phyloP scores from a whole-genome alignment of 176 grass and related monocot species.

The Musa schizocarpa region DNA sequence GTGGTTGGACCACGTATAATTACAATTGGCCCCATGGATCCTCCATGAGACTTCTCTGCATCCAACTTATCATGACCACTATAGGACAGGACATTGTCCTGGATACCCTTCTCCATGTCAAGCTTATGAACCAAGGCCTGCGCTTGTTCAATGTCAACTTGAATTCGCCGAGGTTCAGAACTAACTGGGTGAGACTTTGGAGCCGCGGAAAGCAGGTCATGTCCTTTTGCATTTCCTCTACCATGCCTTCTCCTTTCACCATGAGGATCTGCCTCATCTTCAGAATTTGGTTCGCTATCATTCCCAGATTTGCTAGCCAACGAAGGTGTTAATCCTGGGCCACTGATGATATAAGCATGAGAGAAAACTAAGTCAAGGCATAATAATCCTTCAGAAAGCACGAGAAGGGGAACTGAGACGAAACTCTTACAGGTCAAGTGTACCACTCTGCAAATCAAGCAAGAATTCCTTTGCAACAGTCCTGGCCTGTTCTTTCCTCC shows the following conservation, averaged over 20 bases:
- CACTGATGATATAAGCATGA: constrained; percentile 54
- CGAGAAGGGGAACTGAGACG: not conserved
- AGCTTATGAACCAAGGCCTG: constrained; percentile 63
- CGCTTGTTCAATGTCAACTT: constrained; percentile 74
- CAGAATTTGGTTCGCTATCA: constrained; percentile 73
- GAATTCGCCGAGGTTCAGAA: constrained; percentile 63
- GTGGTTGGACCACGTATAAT: constrained; percentile 89
- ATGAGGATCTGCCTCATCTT: constrained; percentile 61
- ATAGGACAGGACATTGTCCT: constrained; percentile 58
- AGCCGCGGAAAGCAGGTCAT: constrained; percentile 49
- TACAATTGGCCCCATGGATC: constrained; percentile 91
- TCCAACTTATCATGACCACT: constrained; percentile 57
- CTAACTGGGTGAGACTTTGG: constrained; percentile 66
- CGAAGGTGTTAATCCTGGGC: constrained; percentile 48
- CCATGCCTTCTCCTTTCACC: constrained; percentile 72
- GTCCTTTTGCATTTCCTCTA: constrained; percentile 56
- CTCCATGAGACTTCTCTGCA: constrained; percentile 71
- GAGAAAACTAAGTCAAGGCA: not conserved
- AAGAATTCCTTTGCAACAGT: constrained; percentile 59
- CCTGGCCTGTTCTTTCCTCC: constrained; percentile 43
- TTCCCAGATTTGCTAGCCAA: constrained; percentile 39
- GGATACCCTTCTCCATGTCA: constrained; percentile 83
- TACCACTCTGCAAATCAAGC: constrained; percentile 91
- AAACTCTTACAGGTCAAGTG: constrained; percentile 73
- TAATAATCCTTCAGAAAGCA: not conserved